Conservation (phyloP, 768 basidiomycete species). For the Coprinopsis marcescibilis region DNA sequence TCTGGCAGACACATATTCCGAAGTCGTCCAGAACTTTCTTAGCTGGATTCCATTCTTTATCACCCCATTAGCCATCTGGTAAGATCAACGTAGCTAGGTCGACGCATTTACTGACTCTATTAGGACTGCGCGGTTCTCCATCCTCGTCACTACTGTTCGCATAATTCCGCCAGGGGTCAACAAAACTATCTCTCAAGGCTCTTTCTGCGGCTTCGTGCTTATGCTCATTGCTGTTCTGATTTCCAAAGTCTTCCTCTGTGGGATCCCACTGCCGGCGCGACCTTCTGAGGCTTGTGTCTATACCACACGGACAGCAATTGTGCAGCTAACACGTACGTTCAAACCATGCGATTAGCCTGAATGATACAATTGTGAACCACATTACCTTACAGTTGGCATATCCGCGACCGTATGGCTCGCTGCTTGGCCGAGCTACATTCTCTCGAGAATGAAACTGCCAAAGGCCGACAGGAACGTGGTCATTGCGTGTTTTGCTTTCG, state of each 20-base stretch:
- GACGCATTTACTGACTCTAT: not conserved
- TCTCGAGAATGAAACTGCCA: not conserved
- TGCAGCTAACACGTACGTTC: not conserved
- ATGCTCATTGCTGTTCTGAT: not conserved
- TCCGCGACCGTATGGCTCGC: not conserved
- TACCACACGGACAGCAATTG: not conserved
- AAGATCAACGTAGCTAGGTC: not conserved
- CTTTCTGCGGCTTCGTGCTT: not conserved
- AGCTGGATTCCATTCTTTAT: not conserved
- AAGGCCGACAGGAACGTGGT: not conserved
- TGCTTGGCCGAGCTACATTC: not conserved
- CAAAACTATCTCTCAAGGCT: not conserved
- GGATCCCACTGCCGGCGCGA: not conserved
- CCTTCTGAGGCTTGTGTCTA: not conserved
- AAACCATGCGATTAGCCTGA: not conserved
- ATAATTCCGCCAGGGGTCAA: not conserved
- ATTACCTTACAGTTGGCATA: not conserved
- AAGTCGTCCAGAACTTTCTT: no score
- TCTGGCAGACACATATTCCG: no score
- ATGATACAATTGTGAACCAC: not conserved
- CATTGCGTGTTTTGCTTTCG: not conserved
- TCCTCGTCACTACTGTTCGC: not conserved
- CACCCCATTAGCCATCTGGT: not conserved
- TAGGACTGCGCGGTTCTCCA: not conserved
- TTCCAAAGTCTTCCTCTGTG: not conserved